Evolutionary conservation across 2,329 filamentous ascomycete genomes (phyloP).

Genomic region (Calycina marina): DNA sequence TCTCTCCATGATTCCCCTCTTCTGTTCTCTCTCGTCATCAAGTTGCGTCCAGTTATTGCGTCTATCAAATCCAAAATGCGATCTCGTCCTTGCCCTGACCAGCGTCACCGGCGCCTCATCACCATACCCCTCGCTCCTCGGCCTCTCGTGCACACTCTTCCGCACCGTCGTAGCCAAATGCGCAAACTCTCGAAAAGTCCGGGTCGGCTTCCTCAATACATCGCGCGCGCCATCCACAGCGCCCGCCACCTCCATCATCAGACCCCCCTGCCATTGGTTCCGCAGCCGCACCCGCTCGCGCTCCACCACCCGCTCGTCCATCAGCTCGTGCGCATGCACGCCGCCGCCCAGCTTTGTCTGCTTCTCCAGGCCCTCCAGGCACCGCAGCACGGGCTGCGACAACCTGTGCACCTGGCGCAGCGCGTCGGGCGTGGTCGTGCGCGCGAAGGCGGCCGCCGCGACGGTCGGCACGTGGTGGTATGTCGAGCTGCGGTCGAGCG

Average conservation of each 20-base stretch:
- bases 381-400: conserved; percentile 27
- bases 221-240: conserved; percentile 20
- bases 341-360: too few species aligned
- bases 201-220: conserved; percentile 17
- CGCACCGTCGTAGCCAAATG: conserved; percentile 11
- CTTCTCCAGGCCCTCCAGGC: conserved; percentile 21
- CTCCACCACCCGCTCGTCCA: conserved; percentile 23
- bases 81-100: conserved; percentile 5
- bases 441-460: conserved; percentile 38
- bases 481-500: conserved; percentile 5
- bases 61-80: conserved; percentile 10
- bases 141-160: too few species aligned
- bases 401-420: conserved; percentile 29
- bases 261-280: conserved; percentile 30
- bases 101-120: background rate
- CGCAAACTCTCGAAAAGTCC: conserved; percentile 20
- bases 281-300: conserved; percentile 24
- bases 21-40: conserved; percentile 22
- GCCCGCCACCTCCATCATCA: conserved; percentile 24
- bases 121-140: conserved; percentile 1
- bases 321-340: too few species aligned
- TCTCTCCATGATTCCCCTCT: conserved; percentile 12
- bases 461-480: conserved; percentile 39
- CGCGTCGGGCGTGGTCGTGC: conserved; percentile 34
- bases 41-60: conserved; percentile 43